Evolutionary conservation across 768 basidiomycete genomes (phyloP).

Genomic region (Paxillus ammoniavirescens): DNA sequence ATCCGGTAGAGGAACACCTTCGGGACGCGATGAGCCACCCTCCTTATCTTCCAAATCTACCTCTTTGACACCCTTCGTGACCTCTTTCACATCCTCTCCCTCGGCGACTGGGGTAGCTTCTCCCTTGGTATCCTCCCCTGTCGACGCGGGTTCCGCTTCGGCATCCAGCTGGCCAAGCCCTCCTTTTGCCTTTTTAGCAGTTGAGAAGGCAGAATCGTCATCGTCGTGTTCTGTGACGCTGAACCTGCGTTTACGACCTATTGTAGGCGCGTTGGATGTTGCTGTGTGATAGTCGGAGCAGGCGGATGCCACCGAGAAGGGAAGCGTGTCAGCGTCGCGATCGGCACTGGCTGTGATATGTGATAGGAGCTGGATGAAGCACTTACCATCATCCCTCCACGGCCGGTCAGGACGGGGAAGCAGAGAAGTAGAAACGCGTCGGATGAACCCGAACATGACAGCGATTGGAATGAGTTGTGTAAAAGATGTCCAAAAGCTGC

Average conservation of each 20-base stretch:
- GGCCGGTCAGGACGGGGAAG: constrained; percentile 71
- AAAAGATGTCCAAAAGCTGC: background rate
- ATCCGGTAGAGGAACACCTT: constrained; percentile 38
- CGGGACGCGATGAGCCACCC: constrained; percentile 23
- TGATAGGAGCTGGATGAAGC: constrained; percentile 11
- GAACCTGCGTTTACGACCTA: constrained; percentile 63
- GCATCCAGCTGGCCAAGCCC: constrained; percentile 25
- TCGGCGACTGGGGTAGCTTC: constrained; percentile 24
- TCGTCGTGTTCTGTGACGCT: constrained; percentile 44
- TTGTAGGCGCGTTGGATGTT: constrained; percentile 71
- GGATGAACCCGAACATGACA: constrained; percentile 63
- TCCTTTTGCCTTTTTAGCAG: constrained; percentile 34
- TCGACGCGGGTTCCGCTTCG: constrained; percentile 23
- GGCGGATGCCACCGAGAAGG: constrained; percentile 7
- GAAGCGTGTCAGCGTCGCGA: constrained; percentile 13
- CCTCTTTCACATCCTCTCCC: constrained; percentile 60
- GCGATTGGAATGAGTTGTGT: background rate
- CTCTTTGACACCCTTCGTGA: constrained; percentile 67
- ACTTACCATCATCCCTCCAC: constrained; percentile 76
- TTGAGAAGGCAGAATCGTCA: constrained; percentile 28
- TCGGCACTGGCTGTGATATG: background rate
- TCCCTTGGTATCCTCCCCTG: constrained; percentile 9
- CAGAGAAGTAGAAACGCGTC: constrained; percentile 68
- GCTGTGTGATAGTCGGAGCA: constrained; percentile 37
- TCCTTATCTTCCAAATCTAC: constrained; percentile 55